Base-by-base conservation (phyloP, 2,329 filamentous ascomycete species). In the Neofusicoccum laricinum region DNA sequence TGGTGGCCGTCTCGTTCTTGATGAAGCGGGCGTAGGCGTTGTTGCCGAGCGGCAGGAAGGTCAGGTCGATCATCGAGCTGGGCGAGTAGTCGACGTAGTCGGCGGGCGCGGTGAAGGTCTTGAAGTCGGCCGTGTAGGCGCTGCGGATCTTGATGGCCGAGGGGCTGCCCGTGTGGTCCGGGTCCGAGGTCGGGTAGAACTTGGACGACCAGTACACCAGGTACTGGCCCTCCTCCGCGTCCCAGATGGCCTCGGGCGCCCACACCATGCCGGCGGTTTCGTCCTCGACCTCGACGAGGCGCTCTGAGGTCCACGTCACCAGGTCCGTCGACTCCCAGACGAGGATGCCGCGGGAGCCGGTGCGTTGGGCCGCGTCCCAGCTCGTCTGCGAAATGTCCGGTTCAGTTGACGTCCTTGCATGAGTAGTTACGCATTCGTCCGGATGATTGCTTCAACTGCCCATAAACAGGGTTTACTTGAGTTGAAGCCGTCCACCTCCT, bases 181-280 rank as follows among this genome's bases (percentile, higher is more conserved):
- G 69, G 64, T 86, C 85, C 4, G 77, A 78, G 2, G 79, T 67
- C 1, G 78, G 68, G 65, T 86, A 86, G 62, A 76, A 73, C 14
- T 79, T 76, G 6, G 77, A 77, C 0, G 82, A 75, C 82, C 82
- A 84, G 70, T 82, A 81, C 50, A 84, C 77, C 17, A 80, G 77
- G 70, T 81, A 84, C 48, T 80, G 76, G 15, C 71, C 69, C 68
- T 80, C 79, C 1, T 73, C 71, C 0, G 77, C 73, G 67, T 86
- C 83, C 79, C 80, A 86, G 59, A 86, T 80, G 0, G 84, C 84
- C 58, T 83, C 81, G 0, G 84, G 85, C 0, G 84, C 84, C 84
- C 84, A 86, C 0, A 85, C 82, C 84, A 86, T 86, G 3, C 84
- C 84, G 0, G 83, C 84, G 3, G 78, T 81, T n/a, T 72, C 71